These are phyloP conservation scores for Pseudogymnoascus sp. DNA, from an alignment of 2,329 filamentous ascomycete species.

Conservation along the genomic window DNA sequence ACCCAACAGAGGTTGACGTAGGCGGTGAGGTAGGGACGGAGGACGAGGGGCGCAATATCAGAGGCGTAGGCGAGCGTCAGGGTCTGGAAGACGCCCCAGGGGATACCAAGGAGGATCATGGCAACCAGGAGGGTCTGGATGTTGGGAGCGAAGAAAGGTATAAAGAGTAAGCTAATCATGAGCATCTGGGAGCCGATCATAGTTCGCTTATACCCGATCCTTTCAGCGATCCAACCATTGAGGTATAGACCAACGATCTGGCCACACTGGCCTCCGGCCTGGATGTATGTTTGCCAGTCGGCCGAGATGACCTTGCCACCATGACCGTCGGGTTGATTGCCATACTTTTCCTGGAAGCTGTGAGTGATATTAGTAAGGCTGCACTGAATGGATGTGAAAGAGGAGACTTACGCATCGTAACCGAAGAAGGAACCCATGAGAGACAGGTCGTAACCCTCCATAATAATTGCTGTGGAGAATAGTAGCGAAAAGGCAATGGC, in stretches of 20 bases:
- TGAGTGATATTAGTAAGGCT: constrained; percentile 18
- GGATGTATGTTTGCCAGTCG: no score
- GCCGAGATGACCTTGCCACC: not conserved
- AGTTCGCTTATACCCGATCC: constrained; percentile 14
- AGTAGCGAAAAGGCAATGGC: not conserved
- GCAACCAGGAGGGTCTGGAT: constrained; percentile 37
- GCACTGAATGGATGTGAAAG: constrained; percentile 37
- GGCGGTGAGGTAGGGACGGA: constrained; percentile 40
- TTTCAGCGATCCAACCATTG: constrained; percentile 13
- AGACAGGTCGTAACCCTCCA: constrained; percentile 45
- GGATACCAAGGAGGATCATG: constrained; percentile 40
- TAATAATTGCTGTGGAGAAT: constrained; percentile 26
- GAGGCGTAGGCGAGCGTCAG: constrained; percentile 23
- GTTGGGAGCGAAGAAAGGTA: constrained; percentile 40
- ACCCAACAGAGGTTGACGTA: no score
- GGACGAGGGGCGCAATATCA: constrained; percentile 43
- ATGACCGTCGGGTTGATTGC: no score
- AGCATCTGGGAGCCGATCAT: not conserved
- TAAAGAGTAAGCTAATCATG: constrained; percentile 31
- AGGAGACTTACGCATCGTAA: constrained; percentile 26
- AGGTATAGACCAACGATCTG: not conserved
- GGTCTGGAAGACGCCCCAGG: constrained; percentile 43
- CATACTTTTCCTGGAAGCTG: not conserved
- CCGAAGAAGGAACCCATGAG: constrained; percentile 41
- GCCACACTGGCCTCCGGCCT: not conserved